phyloP scores from a whole-genome alignment of 2,329 filamentous ascomycete genomes.

The Blastomyces percursus region DNA sequence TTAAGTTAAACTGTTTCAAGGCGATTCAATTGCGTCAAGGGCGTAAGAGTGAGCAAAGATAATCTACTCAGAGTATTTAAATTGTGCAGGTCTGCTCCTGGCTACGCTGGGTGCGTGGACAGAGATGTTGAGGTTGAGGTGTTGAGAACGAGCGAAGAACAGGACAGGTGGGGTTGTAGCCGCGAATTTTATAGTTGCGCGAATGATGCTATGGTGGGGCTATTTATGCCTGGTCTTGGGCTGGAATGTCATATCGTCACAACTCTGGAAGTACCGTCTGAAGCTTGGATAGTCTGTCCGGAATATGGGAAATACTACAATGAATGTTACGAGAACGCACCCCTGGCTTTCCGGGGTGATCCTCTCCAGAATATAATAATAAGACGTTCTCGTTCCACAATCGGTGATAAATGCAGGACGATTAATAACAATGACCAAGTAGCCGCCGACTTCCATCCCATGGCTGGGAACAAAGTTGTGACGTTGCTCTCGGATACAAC shows the following conservation, averaged over 20 bases:
- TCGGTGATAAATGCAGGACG: not conserved
- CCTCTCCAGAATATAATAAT: not conserved
- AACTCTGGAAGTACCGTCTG: too few relatives aligned
- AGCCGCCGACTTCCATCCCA: not conserved
- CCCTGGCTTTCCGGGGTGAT: not conserved
- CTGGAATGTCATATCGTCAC: too few relatives aligned
- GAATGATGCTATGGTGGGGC: not conserved
- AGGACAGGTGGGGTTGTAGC: not conserved
- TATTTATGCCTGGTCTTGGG: too few relatives aligned
- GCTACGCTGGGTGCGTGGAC: not conserved
- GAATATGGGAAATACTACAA: not conserved
- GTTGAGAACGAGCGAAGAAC: not conserved
- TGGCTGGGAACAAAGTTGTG: not conserved
- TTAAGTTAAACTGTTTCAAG: not conserved
- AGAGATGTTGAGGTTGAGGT: not conserved
- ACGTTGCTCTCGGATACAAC: not conserved
- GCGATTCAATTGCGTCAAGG: slow-evolving; percentile 30
- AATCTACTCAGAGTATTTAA: not conserved
- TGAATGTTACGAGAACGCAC: not conserved
- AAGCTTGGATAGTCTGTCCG: too few relatives aligned
- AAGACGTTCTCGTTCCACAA: not conserved
- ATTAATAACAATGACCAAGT: not conserved
- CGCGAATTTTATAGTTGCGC: not conserved
- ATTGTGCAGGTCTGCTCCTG: not conserved
- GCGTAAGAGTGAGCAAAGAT: not conserved